A percentile compares a stretch with the other conserved stretches of the same genome.
Conservation (phyloP, 2,329 filamentous ascomycete species). For the Colletotrichum limetticola region DNA sequence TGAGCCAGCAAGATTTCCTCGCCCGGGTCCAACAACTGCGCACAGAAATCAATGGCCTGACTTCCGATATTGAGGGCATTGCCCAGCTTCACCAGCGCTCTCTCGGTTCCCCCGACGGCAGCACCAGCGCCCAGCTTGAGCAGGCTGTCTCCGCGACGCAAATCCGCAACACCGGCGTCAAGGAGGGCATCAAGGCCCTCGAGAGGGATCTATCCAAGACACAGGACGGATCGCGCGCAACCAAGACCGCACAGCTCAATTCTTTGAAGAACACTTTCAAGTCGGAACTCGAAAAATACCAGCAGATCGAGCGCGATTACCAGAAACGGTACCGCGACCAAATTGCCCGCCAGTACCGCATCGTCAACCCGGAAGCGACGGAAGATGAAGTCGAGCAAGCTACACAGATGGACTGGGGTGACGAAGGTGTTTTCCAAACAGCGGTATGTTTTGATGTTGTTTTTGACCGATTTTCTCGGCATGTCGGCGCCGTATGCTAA, state of each 20-base stretch:
- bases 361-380: slow-evolving; percentile 83
- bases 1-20: slow-evolving; percentile 76
- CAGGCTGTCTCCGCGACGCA: slow-evolving; percentile 76
- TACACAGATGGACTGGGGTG: slow-evolving; percentile 76
- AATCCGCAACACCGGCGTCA: slow-evolving; percentile 78
- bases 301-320: slow-evolving; percentile 77
- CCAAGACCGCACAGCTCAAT: slow-evolving; percentile 77
- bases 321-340: slow-evolving; percentile 79
- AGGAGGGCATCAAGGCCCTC: slow-evolving; percentile 81
- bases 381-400: slow-evolving; percentile 78
- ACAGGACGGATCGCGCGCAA: slow-evolving; percentile 65
- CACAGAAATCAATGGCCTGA: slow-evolving; percentile 74
- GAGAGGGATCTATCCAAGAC: slow-evolving; percentile 77
- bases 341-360: slow-evolving; percentile 82
- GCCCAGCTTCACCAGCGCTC: slow-evolving; percentile 77
- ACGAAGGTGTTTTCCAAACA: slow-evolving; percentile 84
- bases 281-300: slow-evolving; percentile 76
- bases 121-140: slow-evolving; percentile 69
- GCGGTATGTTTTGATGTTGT: slow-evolving; percentile 67
- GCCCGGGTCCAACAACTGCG: slow-evolving; percentile 74
- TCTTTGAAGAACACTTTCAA: slow-evolving; percentile 79
- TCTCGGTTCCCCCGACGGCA: slow-evolving; percentile 71
- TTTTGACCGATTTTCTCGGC: neutral
- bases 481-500: neutral
- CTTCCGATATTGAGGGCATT: slow-evolving; percentile 74